phyloP scores from a whole-genome alignment of 1,284 basidiomycete genomes.

The Papiliotrema terrestris region DNA sequence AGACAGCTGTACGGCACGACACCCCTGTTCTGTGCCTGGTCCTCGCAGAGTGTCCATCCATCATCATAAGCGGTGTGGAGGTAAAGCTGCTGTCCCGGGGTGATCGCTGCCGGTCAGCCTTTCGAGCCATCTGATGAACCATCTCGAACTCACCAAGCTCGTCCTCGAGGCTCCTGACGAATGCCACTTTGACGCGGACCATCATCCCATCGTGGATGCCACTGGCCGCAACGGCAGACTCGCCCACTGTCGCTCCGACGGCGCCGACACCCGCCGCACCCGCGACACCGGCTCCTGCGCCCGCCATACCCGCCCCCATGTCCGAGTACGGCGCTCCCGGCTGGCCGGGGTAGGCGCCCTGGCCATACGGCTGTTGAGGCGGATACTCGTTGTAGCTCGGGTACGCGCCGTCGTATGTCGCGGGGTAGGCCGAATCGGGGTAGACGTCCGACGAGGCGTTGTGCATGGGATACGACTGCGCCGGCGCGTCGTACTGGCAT shows the following conservation, averaged over 20 bases:
- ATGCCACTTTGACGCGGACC: slow-evolving; percentile 46
- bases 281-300: slow-evolving; percentile 7
- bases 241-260: slow-evolving; percentile 10
- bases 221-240: slow-evolving; percentile 1
- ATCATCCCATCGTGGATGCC: slow-evolving; percentile 39
- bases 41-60: slow-evolving; percentile 48
- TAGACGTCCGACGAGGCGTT: slow-evolving; percentile 13
- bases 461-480: slow-evolving; percentile 36
- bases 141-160: slow-evolving; percentile 40
- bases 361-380: slow-evolving; percentile 4
- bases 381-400: slow-evolving; percentile 10
- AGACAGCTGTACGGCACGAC: slow-evolving; percentile 48
- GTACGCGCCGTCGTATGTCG: slow-evolving; percentile 14
- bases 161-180: slow-evolving; percentile 46
- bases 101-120: slow-evolving; percentile 32
- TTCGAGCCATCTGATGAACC: background rate
- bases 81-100: slow-evolving; percentile 47
- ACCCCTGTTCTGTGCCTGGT: slow-evolving; percentile 39
- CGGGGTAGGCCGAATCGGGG: slow-evolving; percentile 3
- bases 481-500: slow-evolving; percentile 25
- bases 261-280: slow-evolving; percentile 14
- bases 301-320: background rate
- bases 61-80: slow-evolving; percentile 49
- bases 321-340: background rate
- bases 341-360: background rate